Base-by-base conservation (phyloP, 139 green algal species). In the Chlamydomonas schloesseri region DNA sequence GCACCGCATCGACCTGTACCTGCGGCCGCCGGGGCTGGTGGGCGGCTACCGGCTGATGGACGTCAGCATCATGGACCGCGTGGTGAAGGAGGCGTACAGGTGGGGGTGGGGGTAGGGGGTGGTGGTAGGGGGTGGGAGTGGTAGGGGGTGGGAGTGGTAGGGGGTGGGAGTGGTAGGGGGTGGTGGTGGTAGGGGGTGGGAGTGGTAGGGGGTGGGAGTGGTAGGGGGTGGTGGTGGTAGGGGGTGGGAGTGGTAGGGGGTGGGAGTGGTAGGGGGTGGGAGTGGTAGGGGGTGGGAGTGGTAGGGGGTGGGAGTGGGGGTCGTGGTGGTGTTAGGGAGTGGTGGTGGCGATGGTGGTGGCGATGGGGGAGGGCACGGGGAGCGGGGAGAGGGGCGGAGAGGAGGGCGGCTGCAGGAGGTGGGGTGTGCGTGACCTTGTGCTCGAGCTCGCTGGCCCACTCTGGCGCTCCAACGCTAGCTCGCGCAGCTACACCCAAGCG, bases 1-100 rank as follows among this genome's bases (percentile, higher is more conserved):
- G 58, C 90, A 95, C 88, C 72, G 90, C 53, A 95, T 98, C 68
- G 94, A 97, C 90, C 90, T 98, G 24, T 96, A 97, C 93, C 92
- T 98, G 72, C 92, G 92, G 0, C 95, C 95, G 6, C 94, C 95
- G 20, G 92, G 94, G 42, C 42, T 50, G 36, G 88, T 93, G 70
- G 79, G 83, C 55, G 76, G 78, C 50, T 95, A 91, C 88, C 75
- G 73, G 47, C 88, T 97, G 28, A 91, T 95, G 89, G 93, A 96
- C 82, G 95, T 90, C 81, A 90, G 94, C 88, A 90, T 94, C 60
- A 94, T 95, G 87, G 91, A 97, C 73, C 83, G 92, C 29, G 94
- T 96, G 50, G 93, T 96, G 33, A 90, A 93, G 21, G 88, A 94
- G 68, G 85, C 93, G 15, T 95, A 95, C 86, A 88, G 88, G 91